A percentile compares a stretch with the other conserved stretches of the same genome.
Evolutionary conservation across 2,329 filamentous ascomycete genomes (phyloP).

Genomic region (Didymella segeticola): DNA sequence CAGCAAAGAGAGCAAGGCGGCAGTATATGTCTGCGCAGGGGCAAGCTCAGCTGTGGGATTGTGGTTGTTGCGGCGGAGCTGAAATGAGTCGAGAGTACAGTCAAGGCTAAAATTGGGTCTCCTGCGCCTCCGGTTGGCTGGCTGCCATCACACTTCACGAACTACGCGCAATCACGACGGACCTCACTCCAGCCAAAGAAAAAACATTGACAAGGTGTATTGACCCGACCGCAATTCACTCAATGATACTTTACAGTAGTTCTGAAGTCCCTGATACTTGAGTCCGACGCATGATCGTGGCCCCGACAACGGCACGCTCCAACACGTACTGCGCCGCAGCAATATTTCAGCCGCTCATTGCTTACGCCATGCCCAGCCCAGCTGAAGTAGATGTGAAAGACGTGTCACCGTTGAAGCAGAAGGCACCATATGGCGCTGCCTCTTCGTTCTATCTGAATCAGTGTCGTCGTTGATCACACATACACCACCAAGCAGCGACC

Average conservation of each 20-base stretch:
- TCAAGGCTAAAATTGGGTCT: conserved; percentile 18
- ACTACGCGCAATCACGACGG: background rate
- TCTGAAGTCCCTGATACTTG: background rate
- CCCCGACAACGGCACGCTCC: background rate
- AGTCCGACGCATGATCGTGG: background rate
- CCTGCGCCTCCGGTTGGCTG: conserved; percentile 20
- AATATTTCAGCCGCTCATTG: conserved; percentile 4
- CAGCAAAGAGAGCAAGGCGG: background rate
- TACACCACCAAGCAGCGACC: no score
- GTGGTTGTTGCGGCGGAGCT: conserved; percentile 14
- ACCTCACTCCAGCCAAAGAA: no score
- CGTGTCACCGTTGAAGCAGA: background rate
- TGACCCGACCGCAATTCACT: background rate
- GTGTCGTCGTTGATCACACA: background rate
- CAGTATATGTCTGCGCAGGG: conserved; percentile 7
- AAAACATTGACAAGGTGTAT: background rate
- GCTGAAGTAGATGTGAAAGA: background rate
- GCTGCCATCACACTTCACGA: background rate
- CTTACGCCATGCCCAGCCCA: background rate
- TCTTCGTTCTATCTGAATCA: background rate
- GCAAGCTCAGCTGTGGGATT: conserved; percentile 15
- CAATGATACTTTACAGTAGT: no score
- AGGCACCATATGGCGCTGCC: background rate
- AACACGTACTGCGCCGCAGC: conserved; percentile 3
- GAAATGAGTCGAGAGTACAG: conserved; percentile 16